Evolutionary conservation across 106 monocot species (phyloP), one percentile per base, ranked within the genome.

Genomic region (Triglochin maritima): DNA sequence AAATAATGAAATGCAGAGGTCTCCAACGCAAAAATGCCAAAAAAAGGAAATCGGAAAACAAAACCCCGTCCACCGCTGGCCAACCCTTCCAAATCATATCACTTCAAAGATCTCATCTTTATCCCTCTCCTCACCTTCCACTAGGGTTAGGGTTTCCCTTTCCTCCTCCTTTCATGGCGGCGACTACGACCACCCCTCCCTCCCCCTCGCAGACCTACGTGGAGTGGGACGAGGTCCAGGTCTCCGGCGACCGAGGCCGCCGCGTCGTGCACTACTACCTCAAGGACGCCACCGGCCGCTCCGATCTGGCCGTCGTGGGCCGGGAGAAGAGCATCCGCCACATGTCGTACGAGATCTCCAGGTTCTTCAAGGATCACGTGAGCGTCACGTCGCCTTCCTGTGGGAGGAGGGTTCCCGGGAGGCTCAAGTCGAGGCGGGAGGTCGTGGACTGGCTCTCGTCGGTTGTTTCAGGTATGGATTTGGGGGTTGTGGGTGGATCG

Each of bases 391-490:
- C 50, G 12, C n/a, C 49, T 41, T 12, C 60, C 9, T 45, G 11
- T 12, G 44, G 17, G 8, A 7, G 4, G 14, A 6, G 6, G 13
- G 12, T 16, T 10, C 69, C 56, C 6, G 46, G 17, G 14, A 69
- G 13, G 56, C 46, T 69, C 56, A 75, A 80, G 55, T 85, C 95
- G 3, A 74, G 87, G 67, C 69, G 95, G 69, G 90, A 95, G 82
- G 87, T 90, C 59, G 68, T 95, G n/a, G 85, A 87, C 70, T 95
- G 90, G 90, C 85, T 95, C 29, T 72, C 82, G 42, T 79, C 82
- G 10, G 13, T 90, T 47, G 81, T 95, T 7, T 79, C 85, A 69
- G 95, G 95, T 95, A 61, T 11, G 70, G 10, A 59, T 44, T 29
- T 29, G 29, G 29, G 29, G 29, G 29, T 29, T 29, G 29, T 0